Evolutionary conservation across 257 asterid genomes (phyloP), one percentile per base, ranked within the genome.

Genomic region (Paulownia fortunei): DNA sequence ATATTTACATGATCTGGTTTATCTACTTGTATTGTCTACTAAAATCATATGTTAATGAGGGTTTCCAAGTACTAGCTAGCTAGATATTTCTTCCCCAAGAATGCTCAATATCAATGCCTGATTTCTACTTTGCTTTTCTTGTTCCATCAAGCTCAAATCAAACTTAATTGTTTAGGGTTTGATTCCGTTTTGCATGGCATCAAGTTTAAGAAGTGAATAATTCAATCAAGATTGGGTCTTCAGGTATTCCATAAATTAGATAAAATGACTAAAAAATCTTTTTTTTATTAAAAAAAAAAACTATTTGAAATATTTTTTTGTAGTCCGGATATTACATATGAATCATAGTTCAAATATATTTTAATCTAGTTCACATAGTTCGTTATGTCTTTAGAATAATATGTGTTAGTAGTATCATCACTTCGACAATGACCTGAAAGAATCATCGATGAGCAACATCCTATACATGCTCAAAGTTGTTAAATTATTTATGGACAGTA

Each of bases 161-260:
- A 58, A 18, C 3, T 39, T 71, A 10, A 42, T 23, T 24, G 15
- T 73, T 46, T 76, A 24, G 55, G 39, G 69, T 59, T 1, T 16
- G 24, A 27, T 26, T 26, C 15, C 12, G 34, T 55, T 42, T 73
- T 84, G 76, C 79, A 78, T 81, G 82, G 32, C 65, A 69, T 69
- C 46, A 60, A 46, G 44, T 46, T n/a, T 36, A 36, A 49, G 26
- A 37, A 65, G n/a, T 18, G 15, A 47, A 12, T 44, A 23, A 49
- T 36, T 49, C 72, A 59, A 67, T 27, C 10, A 34, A 24, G 27
- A 58, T 67, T 60, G 58, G 65, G 55, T 46, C 16, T 13, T 19
- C 36, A 37, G n/a, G 12, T 42, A 23, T 66, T 41, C 5, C n/a
- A n/a, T n/a, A n/a, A n/a, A n/a, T n/a, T n/a, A n/a, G n/a, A n/a